phyloP scores from a whole-genome alignment of 257 asterid genomes.

The Solanum pinnatisectum region DNA sequence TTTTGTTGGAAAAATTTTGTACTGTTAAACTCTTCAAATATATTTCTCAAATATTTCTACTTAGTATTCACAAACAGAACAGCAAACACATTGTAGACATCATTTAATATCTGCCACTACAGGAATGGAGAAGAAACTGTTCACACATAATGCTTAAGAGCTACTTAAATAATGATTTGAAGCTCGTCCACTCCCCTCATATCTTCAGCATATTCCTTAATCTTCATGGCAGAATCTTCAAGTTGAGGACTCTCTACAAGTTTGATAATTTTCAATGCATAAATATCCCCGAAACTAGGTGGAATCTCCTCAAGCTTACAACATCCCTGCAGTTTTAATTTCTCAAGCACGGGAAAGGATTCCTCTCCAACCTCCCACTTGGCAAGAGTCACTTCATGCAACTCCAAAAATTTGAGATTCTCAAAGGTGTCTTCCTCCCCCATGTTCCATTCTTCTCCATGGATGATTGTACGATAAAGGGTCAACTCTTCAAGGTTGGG shows the following conservation, averaged over 20 bases:
- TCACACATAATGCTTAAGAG: neutral
- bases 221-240: neutral
- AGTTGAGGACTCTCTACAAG: neutral
- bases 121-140: neutral
- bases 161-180: neutral
- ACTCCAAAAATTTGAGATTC: neutral
- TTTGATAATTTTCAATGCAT: neutral
- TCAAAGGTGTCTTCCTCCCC: neutral
- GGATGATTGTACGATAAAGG: accelerated
- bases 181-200: neutral
- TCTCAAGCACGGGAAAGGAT: neutral
- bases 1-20: neutral
- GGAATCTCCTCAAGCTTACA: neutral
- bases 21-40: neutral
- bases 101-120: neutral
- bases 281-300: neutral
- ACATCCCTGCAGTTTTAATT: neutral
- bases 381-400: neutral
- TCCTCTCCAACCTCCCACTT: neutral
- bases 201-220: neutral
- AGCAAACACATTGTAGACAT: neutral
- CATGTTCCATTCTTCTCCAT: neutral
- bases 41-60: neutral
- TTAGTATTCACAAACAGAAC: neutral
- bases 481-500: neutral